Evolutionary conservation across 495 filamentous ascomycete genomes (phyloP).

Genomic region (Bryoglossum gracile): DNA sequence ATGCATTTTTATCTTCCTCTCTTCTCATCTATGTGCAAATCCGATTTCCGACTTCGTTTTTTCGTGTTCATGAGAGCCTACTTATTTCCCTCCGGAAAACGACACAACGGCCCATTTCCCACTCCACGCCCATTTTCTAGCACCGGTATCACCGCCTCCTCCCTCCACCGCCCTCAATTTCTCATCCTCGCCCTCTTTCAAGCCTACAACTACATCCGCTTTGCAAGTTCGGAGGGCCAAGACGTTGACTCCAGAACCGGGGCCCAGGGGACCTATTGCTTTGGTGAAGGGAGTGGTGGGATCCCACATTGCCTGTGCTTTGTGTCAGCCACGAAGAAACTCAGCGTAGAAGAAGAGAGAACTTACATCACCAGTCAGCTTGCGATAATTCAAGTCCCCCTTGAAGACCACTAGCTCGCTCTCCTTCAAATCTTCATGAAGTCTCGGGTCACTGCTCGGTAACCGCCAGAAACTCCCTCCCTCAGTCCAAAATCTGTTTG

Average conservation of each 20-base stretch:
- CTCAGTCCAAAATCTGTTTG: constrained; percentile 86
- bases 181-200: constrained; percentile 76
- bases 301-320: constrained; percentile 73
- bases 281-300: constrained; percentile 77
- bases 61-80: too few relatives aligned
- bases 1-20: not conserved
- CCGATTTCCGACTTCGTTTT: too few relatives aligned
- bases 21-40: not conserved
- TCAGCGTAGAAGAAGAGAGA: constrained; percentile 12
- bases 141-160: constrained; percentile 59
- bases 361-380: constrained; percentile 79
- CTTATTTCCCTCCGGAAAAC: constrained; percentile 45
- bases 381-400: constrained; percentile 93
- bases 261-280: constrained; percentile 82
- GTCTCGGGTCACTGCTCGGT: constrained; percentile 53
- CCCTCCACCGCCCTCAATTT: constrained; percentile 57
- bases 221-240: constrained; percentile 90
- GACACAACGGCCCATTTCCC: constrained; percentile 96
- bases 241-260: constrained; percentile 68
- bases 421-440: constrained; percentile 72
- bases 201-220: constrained; percentile 87
- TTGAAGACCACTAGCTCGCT: constrained; percentile 94
- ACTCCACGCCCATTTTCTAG: constrained; percentile 92
- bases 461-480: constrained; percentile 81
- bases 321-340: constrained; percentile 7